A percentile compares a stretch with the other conserved stretches of the same genome.
Conservation (phyloP, 805 yeast species). For the Candida succiphila region DNA sequence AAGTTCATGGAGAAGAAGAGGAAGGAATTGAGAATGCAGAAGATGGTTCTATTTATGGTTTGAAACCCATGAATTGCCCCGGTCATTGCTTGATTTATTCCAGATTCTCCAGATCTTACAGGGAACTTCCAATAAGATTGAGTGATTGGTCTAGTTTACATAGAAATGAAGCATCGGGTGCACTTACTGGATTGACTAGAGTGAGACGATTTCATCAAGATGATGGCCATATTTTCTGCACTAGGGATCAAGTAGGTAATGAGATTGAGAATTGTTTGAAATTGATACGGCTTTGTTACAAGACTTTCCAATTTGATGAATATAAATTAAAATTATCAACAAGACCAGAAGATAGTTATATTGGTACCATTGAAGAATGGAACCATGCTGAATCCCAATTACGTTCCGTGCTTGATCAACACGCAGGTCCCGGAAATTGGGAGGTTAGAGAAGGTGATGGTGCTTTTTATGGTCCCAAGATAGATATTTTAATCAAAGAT, state of each 20-base stretch:
- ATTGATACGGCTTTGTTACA: conserved; percentile 67
- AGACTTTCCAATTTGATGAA: conserved; percentile 47
- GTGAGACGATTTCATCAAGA: conserved; percentile 96
- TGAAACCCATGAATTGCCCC: conserved; percentile 76
- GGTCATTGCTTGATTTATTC: conserved; percentile 82
- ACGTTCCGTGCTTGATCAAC: conserved; percentile 43
- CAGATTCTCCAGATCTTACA: conserved; percentile 67
- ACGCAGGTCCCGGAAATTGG: conserved; percentile 47
- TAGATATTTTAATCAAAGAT: conserved; percentile 78
- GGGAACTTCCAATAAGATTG: conserved; percentile 76
- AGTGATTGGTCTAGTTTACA: conserved; percentile 90
- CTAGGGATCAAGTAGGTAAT: conserved; percentile 56
- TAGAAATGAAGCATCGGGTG: conserved; percentile 92
- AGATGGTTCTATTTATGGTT: conserved; percentile 44
- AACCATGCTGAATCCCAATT: conserved; percentile 67
- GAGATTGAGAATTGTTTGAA: conserved; percentile 70
- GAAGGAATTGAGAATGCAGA: conserved; percentile 27
- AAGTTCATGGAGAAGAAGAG: conserved; percentile 53
- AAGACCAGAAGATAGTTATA: conserved; percentile 65
- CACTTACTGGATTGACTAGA: conserved; percentile 83
- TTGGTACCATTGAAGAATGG: conserved; percentile 79
- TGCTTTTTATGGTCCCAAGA: conserved; percentile 94
- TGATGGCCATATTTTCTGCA: conserved; percentile 95
- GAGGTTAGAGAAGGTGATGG: conserved; percentile 85
- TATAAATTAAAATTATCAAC: conserved; percentile 73